Evolutionary conservation across 352 stramenopile species (phyloP).

Genomic region (Blastocystis sp.): DNA sequence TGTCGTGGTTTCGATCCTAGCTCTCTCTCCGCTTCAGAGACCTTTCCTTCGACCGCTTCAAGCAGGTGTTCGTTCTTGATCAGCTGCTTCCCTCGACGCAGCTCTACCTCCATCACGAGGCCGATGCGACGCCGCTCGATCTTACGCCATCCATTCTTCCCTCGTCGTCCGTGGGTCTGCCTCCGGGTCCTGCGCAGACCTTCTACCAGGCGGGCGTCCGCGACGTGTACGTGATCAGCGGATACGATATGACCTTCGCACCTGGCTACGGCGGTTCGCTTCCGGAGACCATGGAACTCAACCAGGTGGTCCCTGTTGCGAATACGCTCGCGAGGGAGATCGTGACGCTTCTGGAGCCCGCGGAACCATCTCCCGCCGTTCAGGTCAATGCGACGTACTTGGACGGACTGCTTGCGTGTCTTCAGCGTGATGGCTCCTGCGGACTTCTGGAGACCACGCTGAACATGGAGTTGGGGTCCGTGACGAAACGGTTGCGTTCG

Average conservation of each 20-base stretch:
- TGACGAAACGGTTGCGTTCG: neutral
- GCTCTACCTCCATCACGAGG: slow-evolving; percentile 22
- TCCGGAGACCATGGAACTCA: neutral
- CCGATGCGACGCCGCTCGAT: neutral
- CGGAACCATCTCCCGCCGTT: neutral
- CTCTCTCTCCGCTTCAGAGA: slow-evolving; percentile 23
- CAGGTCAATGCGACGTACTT: slow-evolving; percentile 20
- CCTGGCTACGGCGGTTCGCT: neutral
- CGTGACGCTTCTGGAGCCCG: neutral
- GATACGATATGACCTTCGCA: neutral
- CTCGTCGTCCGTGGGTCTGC: neutral
- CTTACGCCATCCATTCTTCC: neutral
- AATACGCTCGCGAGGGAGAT: neutral
- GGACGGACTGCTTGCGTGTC: neutral
- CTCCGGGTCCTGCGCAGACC: slow-evolving; percentile 8
- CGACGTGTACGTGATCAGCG: neutral
- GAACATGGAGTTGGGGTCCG: neutral
- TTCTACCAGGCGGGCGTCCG: slow-evolving; percentile 34
- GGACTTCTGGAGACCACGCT: neutral
- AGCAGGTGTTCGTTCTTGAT: slow-evolving; percentile 51
- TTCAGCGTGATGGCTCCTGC: neutral
- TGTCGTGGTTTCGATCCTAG: neutral
- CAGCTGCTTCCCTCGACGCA: neutral
- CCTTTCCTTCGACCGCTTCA: neutral
- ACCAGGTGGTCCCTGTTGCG: neutral